Evolutionary conservation across 2,329 filamentous ascomycete genomes (phyloP).

Genomic region (Sporothrix protearum): DNA sequence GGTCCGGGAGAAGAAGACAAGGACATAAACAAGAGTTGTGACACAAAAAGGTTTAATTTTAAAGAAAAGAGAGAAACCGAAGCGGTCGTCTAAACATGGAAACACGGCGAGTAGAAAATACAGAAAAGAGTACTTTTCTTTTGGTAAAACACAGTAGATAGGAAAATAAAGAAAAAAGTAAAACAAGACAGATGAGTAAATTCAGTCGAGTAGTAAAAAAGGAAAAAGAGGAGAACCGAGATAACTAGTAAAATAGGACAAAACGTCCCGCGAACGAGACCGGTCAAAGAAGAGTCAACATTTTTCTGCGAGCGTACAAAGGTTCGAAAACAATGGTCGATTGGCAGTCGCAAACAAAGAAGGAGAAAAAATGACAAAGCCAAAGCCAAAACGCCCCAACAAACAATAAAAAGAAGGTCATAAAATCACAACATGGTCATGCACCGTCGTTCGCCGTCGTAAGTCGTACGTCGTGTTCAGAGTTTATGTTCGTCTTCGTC

Average conservation of each 20-base stretch:
- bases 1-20: neutral
- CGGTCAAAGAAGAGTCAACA: constrained; percentile 1
- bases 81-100: neutral
- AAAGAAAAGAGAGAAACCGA: neutral
- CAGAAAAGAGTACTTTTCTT: neutral
- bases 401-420: neutral
- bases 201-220: neutral
- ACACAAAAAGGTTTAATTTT: neutral
- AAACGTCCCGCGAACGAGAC: constrained; percentile 8
- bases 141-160: neutral
- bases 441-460: constrained; percentile 19
- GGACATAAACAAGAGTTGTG: neutral
- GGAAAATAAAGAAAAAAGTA: neutral
- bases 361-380: neutral
- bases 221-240: neutral
- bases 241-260: constrained; percentile 1
- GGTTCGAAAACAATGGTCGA: neutral
- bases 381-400: neutral
- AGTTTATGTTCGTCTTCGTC: constrained; percentile 14
- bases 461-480: constrained; percentile 13
- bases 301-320: neutral
- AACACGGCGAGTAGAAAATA: neutral
- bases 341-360: neutral
- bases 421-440: constrained; percentile 9
- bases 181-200: neutral